These are phyloP conservation scores for Plenodomus lindquistii DNA, from an alignment of 2,329 filamentous ascomycete genomes.

Conservation along the genomic window DNA sequence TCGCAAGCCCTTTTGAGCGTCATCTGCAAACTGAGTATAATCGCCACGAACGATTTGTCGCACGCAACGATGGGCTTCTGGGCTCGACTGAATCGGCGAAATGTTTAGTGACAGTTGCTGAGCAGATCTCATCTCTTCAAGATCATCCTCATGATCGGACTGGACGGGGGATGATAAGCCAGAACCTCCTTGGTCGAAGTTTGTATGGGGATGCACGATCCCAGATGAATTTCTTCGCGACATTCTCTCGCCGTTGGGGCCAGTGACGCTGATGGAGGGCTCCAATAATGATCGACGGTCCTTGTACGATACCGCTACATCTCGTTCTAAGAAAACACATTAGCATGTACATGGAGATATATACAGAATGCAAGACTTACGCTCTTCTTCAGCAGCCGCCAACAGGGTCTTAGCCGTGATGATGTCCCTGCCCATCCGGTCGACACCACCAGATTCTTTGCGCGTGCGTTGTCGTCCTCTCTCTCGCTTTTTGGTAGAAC, in stretches of 20 bases:
- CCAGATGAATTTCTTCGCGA: conserved; percentile 52
- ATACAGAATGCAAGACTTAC: conserved; percentile 53
- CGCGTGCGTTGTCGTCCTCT: conserved; percentile 47
- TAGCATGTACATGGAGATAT: conserved; percentile 9
- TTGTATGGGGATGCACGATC: conserved; percentile 78
- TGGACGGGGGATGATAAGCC: conserved; percentile 66
- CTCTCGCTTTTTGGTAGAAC: conserved; percentile 35
- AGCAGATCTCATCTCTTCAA: conserved; percentile 82
- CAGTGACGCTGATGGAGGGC: conserved; percentile 67
- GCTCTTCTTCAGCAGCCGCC: conserved; percentile 77
- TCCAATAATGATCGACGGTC: conserved; percentile 66
- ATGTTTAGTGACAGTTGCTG: conserved; percentile 82
- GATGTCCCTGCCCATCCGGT: conserved; percentile 40
- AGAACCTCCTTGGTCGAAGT: conserved; percentile 73
- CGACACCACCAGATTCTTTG: conserved; percentile 39
- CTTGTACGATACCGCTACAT: conserved; percentile 55
- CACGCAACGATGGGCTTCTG: conserved; percentile 78
- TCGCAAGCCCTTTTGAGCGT: conserved; percentile 77
- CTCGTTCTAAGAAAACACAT: conserved; percentile 49
- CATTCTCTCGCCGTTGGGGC: conserved; percentile 62
- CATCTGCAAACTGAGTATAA: conserved; percentile 73
- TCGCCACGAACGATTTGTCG: conserved; percentile 91
- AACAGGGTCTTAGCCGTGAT: conserved; percentile 64
- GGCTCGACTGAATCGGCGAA: conserved; percentile 76
- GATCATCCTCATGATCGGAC: conserved; percentile 83